Base-by-base conservation (phyloP, 176 grass and related monocot species). In the Oryza longistaminata region DNA sequence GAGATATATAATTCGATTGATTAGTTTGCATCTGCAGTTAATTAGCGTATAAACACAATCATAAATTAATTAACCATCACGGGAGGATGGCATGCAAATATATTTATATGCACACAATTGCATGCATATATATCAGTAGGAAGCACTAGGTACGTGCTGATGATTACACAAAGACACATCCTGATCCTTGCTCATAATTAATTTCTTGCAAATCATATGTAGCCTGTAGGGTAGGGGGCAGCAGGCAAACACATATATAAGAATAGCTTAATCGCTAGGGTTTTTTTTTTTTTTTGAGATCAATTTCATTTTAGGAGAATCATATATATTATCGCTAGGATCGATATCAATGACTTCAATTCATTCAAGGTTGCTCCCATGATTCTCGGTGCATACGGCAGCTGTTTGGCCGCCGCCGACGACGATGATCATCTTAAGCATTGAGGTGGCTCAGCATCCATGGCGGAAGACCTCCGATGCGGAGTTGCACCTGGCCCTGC, bases 391-490 rank as follows among this genome's bases (percentile, higher is more conserved):
- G 52, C 52, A 58, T 53, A 1, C 15, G 15, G 4, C 29, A 31
- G 29, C 16, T 19, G 19, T 21, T 6, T n/a, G 55, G 55, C 21
- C 9, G n/a, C n/a, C 9, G n/a, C n/a, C n/a, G 2, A 58, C 29
- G 29, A 31, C 2, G 29, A 31, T 31, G 29, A 31, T 31, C 29
- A 31, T n/a, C 64, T 90, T 35, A 87, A 79, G 84, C 84, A 13
- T 83, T 83, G 69, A 87, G 88, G 29, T 90, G 84, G 80, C 88
- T 87, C 80, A 90, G 75, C 88, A 90, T 90, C 88, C 88, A 90
- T 75, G 88, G 84, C 2, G 75, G 88, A 62, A 90, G 75, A 12
- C 69, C 49, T 40, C 75, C 68, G 11, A 87, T 40, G 49, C 88
- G 80, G 73, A 80, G 81, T 31, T 78, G 79, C 40, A 45, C 21